Base-by-base conservation (phyloP, 495 filamentous ascomycete genomes). In the Neurospora sp. region DNA sequence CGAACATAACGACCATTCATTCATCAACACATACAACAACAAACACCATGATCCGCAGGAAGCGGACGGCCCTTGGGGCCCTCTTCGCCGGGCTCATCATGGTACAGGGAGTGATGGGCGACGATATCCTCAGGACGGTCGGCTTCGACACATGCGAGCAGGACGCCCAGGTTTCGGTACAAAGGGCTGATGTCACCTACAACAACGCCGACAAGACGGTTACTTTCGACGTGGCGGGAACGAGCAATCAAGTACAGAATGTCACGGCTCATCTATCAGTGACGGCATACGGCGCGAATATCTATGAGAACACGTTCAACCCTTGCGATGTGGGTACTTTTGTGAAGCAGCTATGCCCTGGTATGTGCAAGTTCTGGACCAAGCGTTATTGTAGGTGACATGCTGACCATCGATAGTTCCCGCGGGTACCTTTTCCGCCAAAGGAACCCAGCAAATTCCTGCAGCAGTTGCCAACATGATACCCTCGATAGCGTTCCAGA, bases 401-500 rank as follows among this genome's bases (percentile, higher is more conserved):
- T 72, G 87, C 76, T 65, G 14, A 65, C 69, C 69, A 31, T 53
- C 61, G 73, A 69, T 75, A 93, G 92, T 97, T 27, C 93, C 94
- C 18, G 81, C 84, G 3, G 91, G 94, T 42, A 78, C 79, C 12
- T 99, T 98, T 79, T 80, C 88, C 16, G 93, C 96, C 4, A 82
- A 81, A 38, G 95, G 94, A 9, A 79, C 78, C 1, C 89, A 94
- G 78, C 73, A 78, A 12, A 92, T 99, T 37, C 93, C 96, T 4
- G 74, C 85, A 0, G 76, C 88, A 48, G 94, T 89, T 79, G 91
- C 91, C 20, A 87, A 84, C 72, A 80, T 92, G 79, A 95, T 99
- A 71, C 96, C 96, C 9, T 86, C 90, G 0, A 97, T 99, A 75
- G 96, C 96, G 4, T 99, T 98, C 82, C 87, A 88, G 71, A 85